These are phyloP conservation scores for Neoboletus magnificus DNA, from an alignment of 768 basidiomycete genomes.

Conservation along the genomic window DNA sequence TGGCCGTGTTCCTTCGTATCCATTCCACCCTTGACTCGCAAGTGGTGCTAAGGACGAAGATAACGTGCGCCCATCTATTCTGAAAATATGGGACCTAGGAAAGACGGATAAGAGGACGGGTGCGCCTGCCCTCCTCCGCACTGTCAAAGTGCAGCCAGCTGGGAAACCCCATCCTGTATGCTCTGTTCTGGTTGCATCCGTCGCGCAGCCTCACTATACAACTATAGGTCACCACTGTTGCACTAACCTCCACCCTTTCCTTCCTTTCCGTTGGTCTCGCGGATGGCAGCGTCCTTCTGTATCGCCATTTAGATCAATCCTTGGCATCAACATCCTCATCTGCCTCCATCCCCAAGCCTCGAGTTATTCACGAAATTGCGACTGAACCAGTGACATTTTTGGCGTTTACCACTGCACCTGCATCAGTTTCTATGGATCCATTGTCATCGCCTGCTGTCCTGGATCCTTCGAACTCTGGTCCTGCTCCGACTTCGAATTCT, in stretches of 20 bases:
- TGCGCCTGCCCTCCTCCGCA: conserved; percentile 64
- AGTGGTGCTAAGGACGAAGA: conserved; percentile 67
- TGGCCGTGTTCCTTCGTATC: conserved; percentile 8
- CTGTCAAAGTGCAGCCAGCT: conserved; percentile 69
- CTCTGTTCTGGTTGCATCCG: neutral
- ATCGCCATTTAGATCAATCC: conserved; percentile 89
- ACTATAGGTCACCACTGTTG: conserved; percentile 68
- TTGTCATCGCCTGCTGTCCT: conserved; percentile 10
- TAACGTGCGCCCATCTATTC: conserved; percentile 55
- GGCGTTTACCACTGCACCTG: conserved; percentile 59
- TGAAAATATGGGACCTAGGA: conserved; percentile 89
- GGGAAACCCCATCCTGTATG: conserved; percentile 77
- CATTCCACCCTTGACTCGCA: conserved; percentile 11
- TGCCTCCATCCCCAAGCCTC: conserved; percentile 81
- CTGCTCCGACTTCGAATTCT: conserved; percentile 15
- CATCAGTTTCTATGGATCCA: conserved; percentile 24
- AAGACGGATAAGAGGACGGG: conserved; percentile 63
- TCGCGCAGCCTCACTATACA: neutral
- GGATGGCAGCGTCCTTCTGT: conserved; percentile 90
- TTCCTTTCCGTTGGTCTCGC: conserved; percentile 93
- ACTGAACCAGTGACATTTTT: conserved; percentile 91
- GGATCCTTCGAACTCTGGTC: conserved; percentile 15
- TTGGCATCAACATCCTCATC: conserved; percentile 62
- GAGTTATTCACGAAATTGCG: conserved; percentile 77
- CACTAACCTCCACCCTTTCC: conserved; percentile 70